Base-by-base conservation (phyloP, 805 yeast species). In the Teunomyces tritomae region DNA sequence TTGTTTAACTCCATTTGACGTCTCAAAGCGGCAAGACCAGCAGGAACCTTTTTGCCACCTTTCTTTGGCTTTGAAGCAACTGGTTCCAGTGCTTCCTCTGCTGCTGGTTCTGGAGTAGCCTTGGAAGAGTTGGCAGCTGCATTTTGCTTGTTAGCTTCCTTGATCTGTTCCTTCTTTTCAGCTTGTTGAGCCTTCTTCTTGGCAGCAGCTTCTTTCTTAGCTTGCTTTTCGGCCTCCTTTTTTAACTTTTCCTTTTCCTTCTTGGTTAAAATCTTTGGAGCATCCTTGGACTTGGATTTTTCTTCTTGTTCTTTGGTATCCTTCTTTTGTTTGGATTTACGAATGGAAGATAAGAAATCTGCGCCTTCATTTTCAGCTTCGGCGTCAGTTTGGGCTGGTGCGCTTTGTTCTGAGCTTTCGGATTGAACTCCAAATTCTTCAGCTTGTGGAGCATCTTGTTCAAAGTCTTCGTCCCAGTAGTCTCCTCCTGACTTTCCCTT, bases 231-330 rank as follows among this genome's bases (percentile, higher is more conserved):
- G 55, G 81, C 83, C 67, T 91, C 96, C 68, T 92, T 96, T 82
- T 88, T 89, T 69, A 94, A 96, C 74, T 85, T 91, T 73, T 92
- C 95, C 71, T 87, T 87, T 62, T 87, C 98, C 71, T 92, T 90
- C 80, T 92, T 94, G 49, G 92, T 82, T 69, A 91, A 89, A 62
- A 90, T 76, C 54, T 82, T 79, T 42, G 92, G 89, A 28, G 80
- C 89, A 43, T 77, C 81, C 43, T 73, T 67, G 45, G 67, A 64
- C 50, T 73, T 71, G 58, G 66, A 71, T 52, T 79, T 78, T 46
- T 79, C 80, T 57, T 81, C 82, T 47, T 82, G 84, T 50, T 78
- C 83, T 67, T 83, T 83, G 40, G 77, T 84, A 56, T 80, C 83
- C 70, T 85, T 84, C 78, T 87, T 88, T 67, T 80, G 80, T 71